Evolutionary conservation across 2,329 filamentous ascomycete genomes (phyloP).

Genomic region (Colletotrichum tanaceti): DNA sequence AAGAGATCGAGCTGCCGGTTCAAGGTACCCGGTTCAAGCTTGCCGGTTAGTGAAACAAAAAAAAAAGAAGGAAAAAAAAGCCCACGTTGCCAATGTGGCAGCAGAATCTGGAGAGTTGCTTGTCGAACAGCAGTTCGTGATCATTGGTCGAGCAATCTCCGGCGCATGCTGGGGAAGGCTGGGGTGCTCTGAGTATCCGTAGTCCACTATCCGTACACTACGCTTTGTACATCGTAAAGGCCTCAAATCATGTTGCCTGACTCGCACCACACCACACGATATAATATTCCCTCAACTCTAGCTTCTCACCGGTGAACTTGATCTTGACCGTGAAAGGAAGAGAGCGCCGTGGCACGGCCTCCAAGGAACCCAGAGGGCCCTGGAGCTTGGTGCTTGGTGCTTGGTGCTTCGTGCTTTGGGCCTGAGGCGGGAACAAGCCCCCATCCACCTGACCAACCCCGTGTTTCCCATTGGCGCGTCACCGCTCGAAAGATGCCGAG

Average conservation of each 20-base stretch:
- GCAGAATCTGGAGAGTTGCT: not conserved
- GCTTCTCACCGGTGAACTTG: not conserved
- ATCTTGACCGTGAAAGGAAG: conserved; percentile 5
- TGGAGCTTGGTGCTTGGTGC: no score
- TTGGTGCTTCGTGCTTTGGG: no score
- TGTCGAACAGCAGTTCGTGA: not conserved
- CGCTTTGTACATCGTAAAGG: no score
- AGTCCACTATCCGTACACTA: no score
- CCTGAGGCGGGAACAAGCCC: no score
- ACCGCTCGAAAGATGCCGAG: conserved; percentile 29
- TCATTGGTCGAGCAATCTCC: not conserved
- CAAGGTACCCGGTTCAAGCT: not conserved
- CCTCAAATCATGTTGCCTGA: conserved; percentile 10
- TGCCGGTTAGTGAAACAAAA: not conserved
- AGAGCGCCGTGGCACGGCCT: conserved; percentile 8
- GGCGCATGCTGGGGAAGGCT: not conserved
- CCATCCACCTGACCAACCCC: conserved; percentile 27
- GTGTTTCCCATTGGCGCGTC: conserved; percentile 17
- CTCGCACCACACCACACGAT: conserved; percentile 1
- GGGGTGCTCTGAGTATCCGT: no score
- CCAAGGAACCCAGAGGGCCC: no score
- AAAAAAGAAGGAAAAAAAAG: no score
- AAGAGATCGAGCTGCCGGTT: not conserved
- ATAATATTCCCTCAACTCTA: not conserved
- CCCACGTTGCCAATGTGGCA: conserved; percentile 7